A percentile compares a stretch with the other conserved stretches of the same genome.
phyloP scores from a whole-genome alignment of 2,329 filamentous ascomycete species.

The Sarocladium kiliense region DNA sequence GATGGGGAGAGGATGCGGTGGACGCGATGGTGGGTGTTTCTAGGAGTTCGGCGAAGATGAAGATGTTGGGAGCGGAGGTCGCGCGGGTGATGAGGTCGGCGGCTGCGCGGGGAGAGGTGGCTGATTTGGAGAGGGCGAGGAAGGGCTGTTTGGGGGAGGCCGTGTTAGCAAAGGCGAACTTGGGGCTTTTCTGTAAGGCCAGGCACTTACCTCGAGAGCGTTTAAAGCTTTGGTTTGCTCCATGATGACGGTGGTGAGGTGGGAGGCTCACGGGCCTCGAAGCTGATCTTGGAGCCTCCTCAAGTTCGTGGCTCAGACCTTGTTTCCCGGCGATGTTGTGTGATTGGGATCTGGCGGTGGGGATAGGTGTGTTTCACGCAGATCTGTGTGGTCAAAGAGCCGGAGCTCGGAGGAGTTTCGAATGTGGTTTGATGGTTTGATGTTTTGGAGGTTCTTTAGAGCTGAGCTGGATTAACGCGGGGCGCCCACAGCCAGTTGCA shows the following conservation, averaged over 20 bases:
- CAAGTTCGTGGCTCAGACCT: background rate
- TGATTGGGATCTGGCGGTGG: background rate
- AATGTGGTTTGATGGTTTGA: slow-evolving; percentile 1
- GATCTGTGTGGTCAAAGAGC: background rate
- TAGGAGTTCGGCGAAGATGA: slow-evolving; percentile 91
- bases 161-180: no score
- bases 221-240: slow-evolving; percentile 67
- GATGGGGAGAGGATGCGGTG: slow-evolving; percentile 54
- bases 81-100: slow-evolving; percentile 83
- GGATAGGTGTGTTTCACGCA: background rate
- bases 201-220: slow-evolving; percentile 50
- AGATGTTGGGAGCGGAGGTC: slow-evolving; percentile 85
- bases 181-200: background rate
- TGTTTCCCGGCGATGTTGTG: background rate
- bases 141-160: slow-evolving; percentile 68
- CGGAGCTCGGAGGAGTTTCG: background rate
- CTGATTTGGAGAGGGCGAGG: slow-evolving; percentile 80
- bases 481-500: background rate
- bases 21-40: slow-evolving; percentile 72
- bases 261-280: slow-evolving; percentile 2
- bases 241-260: slow-evolving; percentile 42
- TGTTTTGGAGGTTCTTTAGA: background rate
- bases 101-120: slow-evolving; percentile 75
- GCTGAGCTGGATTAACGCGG: background rate
- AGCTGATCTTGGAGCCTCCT: background rate